Percentiles rank a stretch among this genome's conserved stretches.
phyloP scores from a whole-genome alignment of 73 alveolate species.

The Paramecium sexaurelia region DNA sequence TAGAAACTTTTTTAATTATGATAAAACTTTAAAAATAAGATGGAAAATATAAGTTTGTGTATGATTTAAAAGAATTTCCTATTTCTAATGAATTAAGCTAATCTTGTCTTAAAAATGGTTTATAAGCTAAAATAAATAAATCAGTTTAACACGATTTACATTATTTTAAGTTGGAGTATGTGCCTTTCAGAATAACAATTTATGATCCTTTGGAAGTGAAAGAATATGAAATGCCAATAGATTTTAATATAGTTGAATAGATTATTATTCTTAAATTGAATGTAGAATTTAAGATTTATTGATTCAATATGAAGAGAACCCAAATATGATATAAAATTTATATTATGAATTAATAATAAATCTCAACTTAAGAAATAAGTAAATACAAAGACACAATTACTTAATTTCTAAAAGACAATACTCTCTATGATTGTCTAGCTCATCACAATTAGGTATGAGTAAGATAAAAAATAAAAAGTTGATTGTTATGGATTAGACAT shows the following conservation, averaged over 20 bases:
- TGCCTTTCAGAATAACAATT: not conserved
- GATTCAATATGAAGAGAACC: not conserved
- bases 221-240: not conserved
- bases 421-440: constrained; percentile 47
- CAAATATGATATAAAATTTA: not conserved
- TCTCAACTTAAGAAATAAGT: not conserved
- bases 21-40: not conserved
- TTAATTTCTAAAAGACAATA: constrained; percentile 21
- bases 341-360: not conserved
- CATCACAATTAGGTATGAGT: constrained; percentile 19
- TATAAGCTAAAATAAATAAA: not conserved
- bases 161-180: not conserved
- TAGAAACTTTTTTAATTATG: not conserved
- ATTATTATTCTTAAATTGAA: not conserved
- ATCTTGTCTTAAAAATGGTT: not conserved
- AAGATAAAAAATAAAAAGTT: not conserved
- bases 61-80: not conserved
- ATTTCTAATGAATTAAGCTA: not conserved
- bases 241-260: not conserved
- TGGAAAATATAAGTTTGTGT: not conserved
- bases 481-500: not conserved
- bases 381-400: constrained; percentile 47
- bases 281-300: not conserved
- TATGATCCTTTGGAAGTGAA: not conserved
- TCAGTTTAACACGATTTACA: not conserved